A percentile compares a stretch with the other conserved stretches of the same genome.
These are phyloP conservation scores for Aspergillus japonicus DNA, from an alignment of 2,329 filamentous ascomycete genomes.

Conservation along the genomic window DNA sequence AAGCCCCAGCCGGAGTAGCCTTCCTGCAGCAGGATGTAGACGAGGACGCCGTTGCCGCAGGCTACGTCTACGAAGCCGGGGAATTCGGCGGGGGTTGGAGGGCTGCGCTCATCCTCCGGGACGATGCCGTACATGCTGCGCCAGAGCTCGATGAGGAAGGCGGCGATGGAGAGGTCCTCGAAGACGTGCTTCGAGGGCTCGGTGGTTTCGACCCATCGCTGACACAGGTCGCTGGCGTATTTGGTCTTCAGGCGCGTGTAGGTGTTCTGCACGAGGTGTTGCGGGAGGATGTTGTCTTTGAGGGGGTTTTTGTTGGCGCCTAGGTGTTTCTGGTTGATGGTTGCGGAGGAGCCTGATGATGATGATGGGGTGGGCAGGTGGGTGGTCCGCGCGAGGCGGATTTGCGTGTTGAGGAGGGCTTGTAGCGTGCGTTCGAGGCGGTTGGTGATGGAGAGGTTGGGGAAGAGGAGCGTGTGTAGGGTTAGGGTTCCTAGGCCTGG, in stretches of 20 bases:
- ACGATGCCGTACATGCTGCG: slow-evolving; percentile 67
- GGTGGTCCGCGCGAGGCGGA: slow-evolving; percentile 34
- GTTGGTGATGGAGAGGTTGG: slow-evolving; percentile 35
- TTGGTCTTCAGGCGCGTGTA: slow-evolving; percentile 77
- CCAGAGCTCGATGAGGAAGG: slow-evolving; percentile 93
- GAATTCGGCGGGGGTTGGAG: slow-evolving; percentile 47
- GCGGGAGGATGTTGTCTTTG: slow-evolving; percentile 77
- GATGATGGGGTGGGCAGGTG: slow-evolving; percentile 7
- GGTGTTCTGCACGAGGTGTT: slow-evolving; percentile 74
- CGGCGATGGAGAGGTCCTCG: slow-evolving; percentile 86
- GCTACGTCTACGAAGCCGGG: slow-evolving; percentile 95
- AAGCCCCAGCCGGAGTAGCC: slow-evolving; percentile 88
- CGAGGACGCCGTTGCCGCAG: slow-evolving; percentile 89
- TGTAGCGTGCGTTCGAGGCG: slow-evolving; percentile 42
- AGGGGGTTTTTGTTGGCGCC: slow-evolving; percentile 71
- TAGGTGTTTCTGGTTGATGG: slow-evolving; percentile 34
- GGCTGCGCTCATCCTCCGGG: slow-evolving; percentile 20
- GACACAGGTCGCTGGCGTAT: slow-evolving; percentile 70
- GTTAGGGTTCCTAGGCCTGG: slow-evolving; percentile 43
- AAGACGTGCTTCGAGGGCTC: slow-evolving; percentile 92
- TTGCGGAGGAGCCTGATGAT: background rate
- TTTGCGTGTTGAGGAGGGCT: slow-evolving; percentile 37
- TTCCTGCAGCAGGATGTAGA: slow-evolving; percentile 76
- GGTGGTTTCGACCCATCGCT: slow-evolving; percentile 81
- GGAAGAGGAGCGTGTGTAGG: slow-evolving; percentile 54